Evolutionary conservation across 768 basidiomycete species (phyloP).

Genomic region (Trametopsis cervina): DNA sequence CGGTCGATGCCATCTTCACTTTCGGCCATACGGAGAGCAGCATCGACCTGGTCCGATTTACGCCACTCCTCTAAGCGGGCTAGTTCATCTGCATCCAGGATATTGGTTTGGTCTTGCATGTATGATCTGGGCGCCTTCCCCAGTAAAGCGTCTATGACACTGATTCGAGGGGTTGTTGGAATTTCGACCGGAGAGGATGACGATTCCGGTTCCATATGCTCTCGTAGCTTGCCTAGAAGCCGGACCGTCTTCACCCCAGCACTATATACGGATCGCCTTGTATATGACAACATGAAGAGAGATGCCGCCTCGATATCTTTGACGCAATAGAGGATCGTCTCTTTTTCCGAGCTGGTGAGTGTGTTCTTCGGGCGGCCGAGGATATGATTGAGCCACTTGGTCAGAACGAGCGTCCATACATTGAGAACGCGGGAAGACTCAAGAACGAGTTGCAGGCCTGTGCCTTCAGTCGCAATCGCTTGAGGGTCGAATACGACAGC

Average conservation of each 20-base stretch:
- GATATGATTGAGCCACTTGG: conserved; percentile 54
- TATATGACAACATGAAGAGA: conserved; percentile 67
- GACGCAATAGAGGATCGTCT: conserved; percentile 37
- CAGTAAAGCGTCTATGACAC: conserved; percentile 47
- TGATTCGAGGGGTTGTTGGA: conserved; percentile 23
- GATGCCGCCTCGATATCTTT: conserved; percentile 65
- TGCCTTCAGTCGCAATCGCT: conserved; percentile 55
- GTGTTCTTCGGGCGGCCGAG: conserved; percentile 33
- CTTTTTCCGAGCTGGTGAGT: conserved; percentile 33
- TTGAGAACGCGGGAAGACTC: conserved; percentile 62
- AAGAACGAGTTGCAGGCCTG: conserved; percentile 52
- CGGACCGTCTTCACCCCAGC: conserved; percentile 62
- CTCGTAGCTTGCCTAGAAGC: conserved; percentile 42
- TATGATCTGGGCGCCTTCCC: conserved; percentile 37
- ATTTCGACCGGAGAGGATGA: conserved; percentile 21
- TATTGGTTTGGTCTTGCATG: conserved; percentile 58
- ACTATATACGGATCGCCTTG: conserved; percentile 40
- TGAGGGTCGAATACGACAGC: conserved; percentile 69
- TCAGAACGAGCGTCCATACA: conserved; percentile 70
- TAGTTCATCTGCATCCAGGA: conserved; percentile 54
- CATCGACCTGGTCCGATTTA: conserved; percentile 45
- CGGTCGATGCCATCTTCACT: conserved; percentile 62
- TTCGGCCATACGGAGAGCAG: conserved; percentile 63
- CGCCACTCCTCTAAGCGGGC: conserved; percentile 63
- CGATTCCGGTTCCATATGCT: conserved; percentile 33